A percentile compares a stretch with the other conserved stretches of the same genome.
These are phyloP conservation scores for Tetragonia tetragonoides DNA, from an alignment of 148 eudicot species.

Conservation along the genomic window DNA sequence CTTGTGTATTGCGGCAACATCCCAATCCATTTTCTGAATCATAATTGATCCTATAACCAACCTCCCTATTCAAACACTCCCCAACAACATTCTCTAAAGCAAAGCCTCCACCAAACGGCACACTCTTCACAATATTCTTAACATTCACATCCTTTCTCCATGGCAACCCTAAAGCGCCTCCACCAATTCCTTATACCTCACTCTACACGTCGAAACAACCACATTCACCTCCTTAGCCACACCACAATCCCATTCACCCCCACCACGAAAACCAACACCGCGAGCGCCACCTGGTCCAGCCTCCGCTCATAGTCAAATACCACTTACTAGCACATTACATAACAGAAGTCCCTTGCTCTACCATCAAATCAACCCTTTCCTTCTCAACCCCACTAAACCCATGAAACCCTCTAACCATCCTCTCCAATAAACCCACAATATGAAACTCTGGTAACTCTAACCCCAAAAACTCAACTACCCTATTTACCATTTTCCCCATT, in stretches of 20 bases:
- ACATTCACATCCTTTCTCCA: slow-evolving; percentile 82
- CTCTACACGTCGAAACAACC: slow-evolving; percentile 46
- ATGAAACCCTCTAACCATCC: slow-evolving; percentile 34
- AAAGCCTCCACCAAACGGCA: slow-evolving; percentile 40
- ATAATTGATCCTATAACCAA: slow-evolving; percentile 26
- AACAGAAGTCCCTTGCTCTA: slow-evolving; percentile 71
- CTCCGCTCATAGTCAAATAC: slow-evolving; percentile 79
- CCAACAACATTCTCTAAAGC: slow-evolving; percentile 41
- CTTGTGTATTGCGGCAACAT: slow-evolving; percentile 17
- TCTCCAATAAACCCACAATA: slow-evolving; percentile 47
- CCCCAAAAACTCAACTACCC: slow-evolving; percentile 57
- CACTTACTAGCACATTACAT: slow-evolving; percentile 79
- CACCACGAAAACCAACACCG: slow-evolving; percentile 68
- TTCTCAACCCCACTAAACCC: slow-evolving; percentile 31
- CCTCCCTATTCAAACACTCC: slow-evolving; percentile 38
- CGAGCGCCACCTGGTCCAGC: slow-evolving; percentile 67
- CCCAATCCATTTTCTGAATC: slow-evolving; percentile 28
- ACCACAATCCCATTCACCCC: slow-evolving; percentile 51
- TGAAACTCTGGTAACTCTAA: slow-evolving; percentile 67
- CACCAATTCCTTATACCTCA: slow-evolving; percentile 71
- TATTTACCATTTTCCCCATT: slow-evolving; percentile 65
- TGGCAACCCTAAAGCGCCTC: slow-evolving; percentile 64
- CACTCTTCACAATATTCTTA: slow-evolving; percentile 65
- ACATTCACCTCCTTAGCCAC: slow-evolving; percentile 56
- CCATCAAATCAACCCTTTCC: slow-evolving; percentile 46